Conservation (phyloP, 148 eudicot genomes). For the Tetragonia tetragonoides region DNA sequence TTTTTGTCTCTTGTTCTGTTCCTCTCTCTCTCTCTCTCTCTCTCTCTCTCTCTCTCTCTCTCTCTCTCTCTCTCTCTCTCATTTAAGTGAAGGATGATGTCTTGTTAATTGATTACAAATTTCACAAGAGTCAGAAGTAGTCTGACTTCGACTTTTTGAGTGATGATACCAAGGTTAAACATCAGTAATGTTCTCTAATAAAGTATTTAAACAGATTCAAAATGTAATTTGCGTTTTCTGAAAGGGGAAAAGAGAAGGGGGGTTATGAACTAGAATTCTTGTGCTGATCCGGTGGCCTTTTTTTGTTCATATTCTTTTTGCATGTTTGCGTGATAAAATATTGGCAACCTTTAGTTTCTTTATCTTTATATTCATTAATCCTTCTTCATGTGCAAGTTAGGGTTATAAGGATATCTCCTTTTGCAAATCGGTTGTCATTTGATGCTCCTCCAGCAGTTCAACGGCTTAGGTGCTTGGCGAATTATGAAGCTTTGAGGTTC, state of each 20-base stretch:
- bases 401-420: conserved; percentile 96
- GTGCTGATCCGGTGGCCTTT: not conserved
- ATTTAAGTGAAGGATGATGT: too few species aligned
- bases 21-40: too few species aligned
- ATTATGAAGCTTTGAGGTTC: conserved; percentile 90
- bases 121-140: too few species aligned
- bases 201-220: too few species aligned
- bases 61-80: too few species aligned
- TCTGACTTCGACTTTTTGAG: too few species aligned
- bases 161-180: too few species aligned
- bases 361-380: conserved; percentile 9
- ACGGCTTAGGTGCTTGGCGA: conserved; percentile 87
- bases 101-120: too few species aligned
- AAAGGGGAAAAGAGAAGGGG: not conserved
- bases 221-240: not conserved
- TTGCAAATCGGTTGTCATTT: conserved; percentile 91
- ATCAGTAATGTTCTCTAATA: too few species aligned
- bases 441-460: conserved; percentile 96
- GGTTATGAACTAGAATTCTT: too few species aligned
- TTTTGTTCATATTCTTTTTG: not conserved
- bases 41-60: too few species aligned
- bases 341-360: not conserved
- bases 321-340: not conserved
- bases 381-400: conserved; percentile 37
- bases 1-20: too few species aligned